These are phyloP conservation scores for Ramaria sp. DNA, from an alignment of 768 basidiomycete genomes.

Conservation along the genomic window DNA sequence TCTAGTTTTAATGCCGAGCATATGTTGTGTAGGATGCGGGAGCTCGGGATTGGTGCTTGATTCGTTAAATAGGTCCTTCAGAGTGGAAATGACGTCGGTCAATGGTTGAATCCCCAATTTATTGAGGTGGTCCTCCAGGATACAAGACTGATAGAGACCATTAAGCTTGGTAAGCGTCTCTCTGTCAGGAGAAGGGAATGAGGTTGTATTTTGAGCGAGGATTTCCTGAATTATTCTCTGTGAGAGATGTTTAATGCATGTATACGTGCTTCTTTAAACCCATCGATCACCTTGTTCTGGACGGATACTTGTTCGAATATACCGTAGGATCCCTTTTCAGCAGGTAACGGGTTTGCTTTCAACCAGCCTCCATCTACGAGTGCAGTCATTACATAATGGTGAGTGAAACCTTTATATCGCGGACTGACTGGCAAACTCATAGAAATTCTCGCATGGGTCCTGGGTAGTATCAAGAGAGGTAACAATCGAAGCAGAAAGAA, in stretches of 20 bases:
- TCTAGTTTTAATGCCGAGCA: background rate
- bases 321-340: slow-evolving; percentile 66
- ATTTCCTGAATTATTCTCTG: slow-evolving; percentile 18
- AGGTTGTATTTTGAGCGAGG: slow-evolving; percentile 20
- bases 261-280: background rate
- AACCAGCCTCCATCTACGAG: slow-evolving; percentile 80
- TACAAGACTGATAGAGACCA: slow-evolving; percentile 69
- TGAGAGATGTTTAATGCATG: background rate
- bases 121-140: slow-evolving; percentile 69
- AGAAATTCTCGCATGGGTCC: slow-evolving; percentile 96
- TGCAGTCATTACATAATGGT: slow-evolving; percentile 6
- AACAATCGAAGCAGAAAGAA: slow-evolving; percentile 73
- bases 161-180: slow-evolving; percentile 54
- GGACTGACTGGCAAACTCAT: slow-evolving; percentile 78
- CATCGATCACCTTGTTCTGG: slow-evolving; percentile 49
- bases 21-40: background rate
- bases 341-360: slow-evolving; percentile 70
- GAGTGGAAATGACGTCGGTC: slow-evolving; percentile 47
- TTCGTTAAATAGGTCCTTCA: slow-evolving; percentile 50
- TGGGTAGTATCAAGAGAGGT: slow-evolving; percentile 66
- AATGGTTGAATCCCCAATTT: slow-evolving; percentile 64
- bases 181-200: slow-evolving; percentile 31
- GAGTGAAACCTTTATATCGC: background rate
- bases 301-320: slow-evolving; percentile 62
- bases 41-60: slow-evolving; percentile 29